These are phyloP conservation scores for Sporobolomyces phaffii DNA, from an alignment of 768 basidiomycete genomes.

Conservation along the genomic window DNA sequence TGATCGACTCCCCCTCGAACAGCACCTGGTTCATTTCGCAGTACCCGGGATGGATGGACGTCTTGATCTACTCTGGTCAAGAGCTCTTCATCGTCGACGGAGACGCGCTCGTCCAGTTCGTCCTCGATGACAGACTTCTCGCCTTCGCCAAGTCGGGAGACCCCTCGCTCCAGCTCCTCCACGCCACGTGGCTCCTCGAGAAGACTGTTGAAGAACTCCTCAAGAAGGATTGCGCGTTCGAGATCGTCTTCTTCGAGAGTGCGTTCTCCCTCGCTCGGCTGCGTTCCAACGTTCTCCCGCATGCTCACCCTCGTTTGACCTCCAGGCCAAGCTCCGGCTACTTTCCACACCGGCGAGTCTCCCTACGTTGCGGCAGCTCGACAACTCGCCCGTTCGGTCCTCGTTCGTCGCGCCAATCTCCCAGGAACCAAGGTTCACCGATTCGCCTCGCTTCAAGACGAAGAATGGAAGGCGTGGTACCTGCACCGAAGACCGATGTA, in stretches of 20 bases:
- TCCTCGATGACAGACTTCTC: slow-evolving; percentile 60
- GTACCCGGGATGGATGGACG: slow-evolving; percentile 58
- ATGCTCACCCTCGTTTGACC: background rate
- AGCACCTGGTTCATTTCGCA: slow-evolving; percentile 22
- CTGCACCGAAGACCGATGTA: slow-evolving; percentile 58
- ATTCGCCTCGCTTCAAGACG: slow-evolving; percentile 53
- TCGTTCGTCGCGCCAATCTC: slow-evolving; percentile 53
- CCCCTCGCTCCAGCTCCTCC: slow-evolving; percentile 58
- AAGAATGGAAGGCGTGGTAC: slow-evolving; percentile 53
- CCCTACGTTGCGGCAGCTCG: slow-evolving; percentile 51
- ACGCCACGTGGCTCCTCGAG: slow-evolving; percentile 58
- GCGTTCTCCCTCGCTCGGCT: slow-evolving; percentile 11
- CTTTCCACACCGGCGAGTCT: slow-evolving; percentile 48
- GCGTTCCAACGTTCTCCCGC: no score
- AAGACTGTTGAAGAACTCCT: slow-evolving; percentile 53
- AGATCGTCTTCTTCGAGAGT: slow-evolving; percentile 63
- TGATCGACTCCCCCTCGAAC: background rate
- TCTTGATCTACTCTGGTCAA: slow-evolving; percentile 63
- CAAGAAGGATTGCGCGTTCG: slow-evolving; percentile 55
- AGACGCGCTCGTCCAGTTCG: slow-evolving; percentile 59
- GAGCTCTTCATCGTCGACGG: slow-evolving; percentile 66
- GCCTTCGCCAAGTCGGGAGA: slow-evolving; percentile 55
- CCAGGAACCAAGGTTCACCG: slow-evolving; percentile 51
- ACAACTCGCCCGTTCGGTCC: slow-evolving; percentile 53
- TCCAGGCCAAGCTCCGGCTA: slow-evolving; percentile 52